Evolutionary conservation across 176 grass and related monocot species (phyloP), one percentile per base, ranked within the genome.

Genomic region (Triticum monococcum): DNA sequence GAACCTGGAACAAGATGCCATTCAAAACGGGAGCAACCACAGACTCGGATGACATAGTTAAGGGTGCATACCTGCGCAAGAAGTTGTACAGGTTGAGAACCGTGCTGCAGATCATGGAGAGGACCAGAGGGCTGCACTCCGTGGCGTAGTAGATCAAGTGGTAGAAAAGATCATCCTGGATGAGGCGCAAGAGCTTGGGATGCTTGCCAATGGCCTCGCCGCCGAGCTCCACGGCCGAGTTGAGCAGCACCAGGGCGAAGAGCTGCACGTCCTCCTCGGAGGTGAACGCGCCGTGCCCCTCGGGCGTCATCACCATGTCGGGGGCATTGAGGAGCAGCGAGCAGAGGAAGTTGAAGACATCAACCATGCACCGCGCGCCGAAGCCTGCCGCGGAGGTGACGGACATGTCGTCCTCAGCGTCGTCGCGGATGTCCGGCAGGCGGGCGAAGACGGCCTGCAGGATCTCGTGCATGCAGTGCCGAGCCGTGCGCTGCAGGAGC

Each of bases 51-150:
- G 40, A 17, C 25, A 70, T 24, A 13, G 23, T 72, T 24, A 43
- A 43, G 77, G 37, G 23, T 36, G 16, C n/a, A 18, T 79, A 97
- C 88, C 91, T 84, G 12, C 96, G 90, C 70, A 96, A 63, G 82
- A 98, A 95, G 66, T 98, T 90, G 85, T 98, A 98, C 9, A 98
- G 86, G 75, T 98, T 94, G 9, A 98, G 81, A 20, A 93, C 91
- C 0, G 96, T 92, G 88, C 96, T 98, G 82, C 96, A 98, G 89
- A 98, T 98, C 92, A 96, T 98, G 48, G 96, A 98, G 68, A 98
- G 96, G 33, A 98, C 91, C 5, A 98, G 80, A 1, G 96, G 93
- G 80, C 92, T 89, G 24, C 87, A 89, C 3, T 79, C 81, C 0
- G 86, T 89, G 18, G 93, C 91, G 32, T 90, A 82, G 81, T 88